phyloP scores from a whole-genome alignment of 441 rosid genomes.

The Gossypium schwendimanii region DNA sequence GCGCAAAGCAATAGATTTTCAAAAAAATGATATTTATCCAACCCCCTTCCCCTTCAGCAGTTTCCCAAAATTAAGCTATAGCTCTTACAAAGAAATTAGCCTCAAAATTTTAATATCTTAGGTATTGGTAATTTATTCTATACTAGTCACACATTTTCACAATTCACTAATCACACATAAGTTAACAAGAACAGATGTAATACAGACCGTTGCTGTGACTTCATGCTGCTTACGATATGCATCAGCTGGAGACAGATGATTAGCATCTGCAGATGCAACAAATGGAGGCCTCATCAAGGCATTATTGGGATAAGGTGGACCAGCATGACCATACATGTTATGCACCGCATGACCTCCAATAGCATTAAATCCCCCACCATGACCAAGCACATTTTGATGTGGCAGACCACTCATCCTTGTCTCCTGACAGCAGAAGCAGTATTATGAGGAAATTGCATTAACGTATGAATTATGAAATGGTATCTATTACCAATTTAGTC shows the following conservation, averaged over 20 bases:
- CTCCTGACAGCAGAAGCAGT: constrained; percentile 37
- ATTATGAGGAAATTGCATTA: background rate
- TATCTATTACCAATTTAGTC: background rate
- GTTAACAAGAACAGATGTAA: constrained; percentile 12
- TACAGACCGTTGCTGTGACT: constrained; percentile 73
- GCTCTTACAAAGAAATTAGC: background rate
- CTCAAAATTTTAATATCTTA: background rate
- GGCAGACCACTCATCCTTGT: constrained; percentile 38
- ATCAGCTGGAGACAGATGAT: constrained; percentile 58
- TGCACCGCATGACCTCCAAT: constrained; percentile 41
- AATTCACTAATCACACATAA: background rate
- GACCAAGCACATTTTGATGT: constrained; percentile 41
- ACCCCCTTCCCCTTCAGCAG: background rate
- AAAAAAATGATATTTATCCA: background rate
- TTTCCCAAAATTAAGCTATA: background rate
- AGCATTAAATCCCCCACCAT: constrained; percentile 41
- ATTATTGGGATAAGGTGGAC: constrained; percentile 45
- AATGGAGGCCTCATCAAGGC: constrained; percentile 40
- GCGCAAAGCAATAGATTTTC: background rate
- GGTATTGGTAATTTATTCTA: background rate
- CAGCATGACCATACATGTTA: constrained; percentile 39
- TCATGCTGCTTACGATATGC: constrained; percentile 72
- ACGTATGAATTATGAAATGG: background rate
- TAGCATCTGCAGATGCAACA: constrained; percentile 36
- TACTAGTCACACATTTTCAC: background rate